Base-by-base conservation (phyloP, 2,329 filamentous ascomycete genomes). In the Aspergillus nomiae region DNA sequence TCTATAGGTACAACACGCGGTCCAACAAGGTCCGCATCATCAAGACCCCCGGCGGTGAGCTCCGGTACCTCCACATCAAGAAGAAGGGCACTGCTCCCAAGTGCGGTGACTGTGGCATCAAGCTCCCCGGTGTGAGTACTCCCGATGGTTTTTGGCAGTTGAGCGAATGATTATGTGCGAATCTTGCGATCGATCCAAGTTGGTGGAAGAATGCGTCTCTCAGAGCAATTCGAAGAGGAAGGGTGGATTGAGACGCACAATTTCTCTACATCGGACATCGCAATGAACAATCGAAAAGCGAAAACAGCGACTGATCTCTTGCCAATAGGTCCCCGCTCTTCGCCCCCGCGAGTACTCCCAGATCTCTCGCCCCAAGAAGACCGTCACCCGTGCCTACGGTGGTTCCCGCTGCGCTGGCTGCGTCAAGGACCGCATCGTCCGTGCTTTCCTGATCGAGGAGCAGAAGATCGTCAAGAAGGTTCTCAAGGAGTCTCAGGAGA, bases 401-500 rank as follows among this genome's bases (percentile, higher is more conserved):
- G 95, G 95, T 80, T 97, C 94, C 78, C 92, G 95, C 89, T 99
- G 95, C 87, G 93, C 91, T 80, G 95, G 92, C 88, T 99, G 95
- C 84, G 95, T 99, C 75, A 94, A 94, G 84, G 95, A 99, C 87
- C 91, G 95, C 76, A 92, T 99, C 75, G 92, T 97, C 75, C 92
- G 95, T 76, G 95, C 95, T 70, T 99, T 99, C 90, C 86, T 99
- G 82, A 98, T 99, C 73, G 96, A 99, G 88, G 95, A 99, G 90
- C 95, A 99, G 89, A 99, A 99, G 92, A 98, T 99, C 77, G 95
- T 99, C 85, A 99, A 99, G 93, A 99, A 99, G 92, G 95, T 99
- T 78, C 89, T 98, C 82, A 97, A 97, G 91, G 94, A 98, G 88
- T 89, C 87, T 69, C 92, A 96, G 86, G 91, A 92, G 87, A 91